Base-by-base conservation (phyloP, 306 rosid genomes). In the Pyrus betulifolia region DNA sequence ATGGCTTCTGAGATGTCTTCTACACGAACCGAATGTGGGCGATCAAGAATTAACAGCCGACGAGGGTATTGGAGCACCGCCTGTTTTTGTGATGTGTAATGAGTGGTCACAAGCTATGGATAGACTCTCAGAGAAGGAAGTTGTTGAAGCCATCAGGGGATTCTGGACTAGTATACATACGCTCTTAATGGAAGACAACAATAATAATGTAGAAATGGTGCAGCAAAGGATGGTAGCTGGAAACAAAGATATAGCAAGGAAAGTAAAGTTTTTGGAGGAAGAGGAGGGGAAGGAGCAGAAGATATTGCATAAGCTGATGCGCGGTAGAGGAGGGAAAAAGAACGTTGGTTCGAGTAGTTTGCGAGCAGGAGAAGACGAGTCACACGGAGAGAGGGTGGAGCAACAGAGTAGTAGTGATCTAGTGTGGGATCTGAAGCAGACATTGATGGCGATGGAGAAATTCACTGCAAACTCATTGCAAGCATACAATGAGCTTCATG, bases 51-150 rank as follows among this genome's bases (percentile, higher is more conserved):
- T 49, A 49, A 49, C 55, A 49, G 55, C 55, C 6, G 55, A 49
- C 8, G 55, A 49, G 21, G 80, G 74, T 66, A 76, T 88, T 21
- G 95, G 90, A 3, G 97, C 96, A 11, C 92, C 98, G 45, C 88
- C 88, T 0, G 85, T 90, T 60, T 87, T 85, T 63, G 93, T 90
- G 69, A 77, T 89, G 31, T 88, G 86, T 31, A 80, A 90, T 72
- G 83, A 86, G 60, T 94, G 98, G 97, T 90, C 93, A 7, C 76
- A 68, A 13, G 84, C 89, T 28, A 44, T 88, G 81, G 93, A 94
- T 46, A 84, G 76, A 70, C 67, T 90, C 62, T 86, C 89, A 1
- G 95, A 85, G 72, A 86, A 83, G 79, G 85, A 86, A 73, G 95
- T 94, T 11, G 71, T 52, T 21, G 91, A 77, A 79, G 89, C 92